These are phyloP conservation scores for Chamaecyparis obtusa DNA, from an alignment of 75 land plant genomes.

Conservation along the genomic window DNA sequence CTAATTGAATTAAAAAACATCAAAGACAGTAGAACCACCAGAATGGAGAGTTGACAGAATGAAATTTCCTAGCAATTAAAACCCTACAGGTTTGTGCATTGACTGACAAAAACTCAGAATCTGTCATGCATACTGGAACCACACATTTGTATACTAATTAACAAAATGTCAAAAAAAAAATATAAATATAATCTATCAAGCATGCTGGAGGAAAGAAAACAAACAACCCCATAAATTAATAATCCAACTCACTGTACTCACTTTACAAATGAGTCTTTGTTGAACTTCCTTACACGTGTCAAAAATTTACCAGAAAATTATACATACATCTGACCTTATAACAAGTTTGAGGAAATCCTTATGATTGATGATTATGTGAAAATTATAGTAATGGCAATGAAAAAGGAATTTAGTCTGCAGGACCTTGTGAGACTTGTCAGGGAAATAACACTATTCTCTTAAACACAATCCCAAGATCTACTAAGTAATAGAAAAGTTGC, in stretches of 20 bases:
- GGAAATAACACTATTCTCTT: not conserved
- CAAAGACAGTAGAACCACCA: not conserved
- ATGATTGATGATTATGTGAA: not conserved
- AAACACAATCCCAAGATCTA: not conserved
- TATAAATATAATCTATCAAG: not conserved
- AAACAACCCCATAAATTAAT: not conserved
- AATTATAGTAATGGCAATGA: not conserved
- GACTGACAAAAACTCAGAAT: not conserved
- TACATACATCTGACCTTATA: not conserved
- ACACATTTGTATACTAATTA: not conserved
- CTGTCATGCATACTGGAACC: not conserved
- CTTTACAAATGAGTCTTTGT: not conserved
- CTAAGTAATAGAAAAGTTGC: not conserved
- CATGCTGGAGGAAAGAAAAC: not conserved
- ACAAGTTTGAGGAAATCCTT: not conserved
- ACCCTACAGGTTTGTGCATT: not conserved
- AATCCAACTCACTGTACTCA: not conserved
- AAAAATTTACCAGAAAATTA: not conserved
- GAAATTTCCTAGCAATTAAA: constrained; percentile 2
- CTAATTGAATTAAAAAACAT: not conserved
- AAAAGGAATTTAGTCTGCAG: not conserved
- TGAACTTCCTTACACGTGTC: not conserved
- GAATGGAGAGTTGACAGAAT: not conserved
- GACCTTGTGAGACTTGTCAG: not conserved
- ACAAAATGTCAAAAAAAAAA: not conserved